Base-by-base conservation (phyloP, 257 asterid species). In the Solanum chmielewskii region DNA sequence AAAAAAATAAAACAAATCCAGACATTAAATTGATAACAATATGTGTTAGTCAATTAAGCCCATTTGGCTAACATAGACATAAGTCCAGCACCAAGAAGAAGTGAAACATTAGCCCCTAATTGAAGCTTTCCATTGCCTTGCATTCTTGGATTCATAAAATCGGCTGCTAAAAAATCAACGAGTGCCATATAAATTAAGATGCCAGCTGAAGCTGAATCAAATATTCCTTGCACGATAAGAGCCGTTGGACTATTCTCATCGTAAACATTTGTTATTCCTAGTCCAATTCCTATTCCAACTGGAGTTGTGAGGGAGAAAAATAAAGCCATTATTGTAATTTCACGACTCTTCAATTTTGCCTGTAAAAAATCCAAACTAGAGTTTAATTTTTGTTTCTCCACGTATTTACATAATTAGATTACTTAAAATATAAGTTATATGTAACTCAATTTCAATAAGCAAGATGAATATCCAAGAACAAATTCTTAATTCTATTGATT, bases 241-340 rank as follows among this genome's bases (percentile, higher is more conserved):
- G 78, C 85, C 10, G 84, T 59, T 21, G 85, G 88, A 83, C 85
- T 86, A 7, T 76, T 75, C 16, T 86, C 85, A 60, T 76, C 52
- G 13, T 86, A 86, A 5, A 21, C 20, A 39, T 60, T 76, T 25
- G 85, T 21, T 52, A 86, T 76, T 56, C 45, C 88, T 18, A 86
- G 7, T 16, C 88, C 88, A 27, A 86, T 60, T 7, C 4, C 66
- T 0, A 86, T 86, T 7, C 88, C 85, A 7, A 86, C 4, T 41
- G 88, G 88, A 5, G 88, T 86, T 75, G 88, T 86, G 1, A 86
- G 78, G 5, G 88, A 86, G 62, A 86, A 86, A 62, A 86, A 77
- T 56, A 86, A 18, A 41, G 78, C 66, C 88, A 86, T 86, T 11
- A 59, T 60, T 86, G 85, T 31, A 9, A 66, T 23, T 37, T 76